Evolutionary conservation across 768 basidiomycete species (phyloP), one percentile per base, ranked within the genome.

Genomic region (Postia placenta): DNA sequence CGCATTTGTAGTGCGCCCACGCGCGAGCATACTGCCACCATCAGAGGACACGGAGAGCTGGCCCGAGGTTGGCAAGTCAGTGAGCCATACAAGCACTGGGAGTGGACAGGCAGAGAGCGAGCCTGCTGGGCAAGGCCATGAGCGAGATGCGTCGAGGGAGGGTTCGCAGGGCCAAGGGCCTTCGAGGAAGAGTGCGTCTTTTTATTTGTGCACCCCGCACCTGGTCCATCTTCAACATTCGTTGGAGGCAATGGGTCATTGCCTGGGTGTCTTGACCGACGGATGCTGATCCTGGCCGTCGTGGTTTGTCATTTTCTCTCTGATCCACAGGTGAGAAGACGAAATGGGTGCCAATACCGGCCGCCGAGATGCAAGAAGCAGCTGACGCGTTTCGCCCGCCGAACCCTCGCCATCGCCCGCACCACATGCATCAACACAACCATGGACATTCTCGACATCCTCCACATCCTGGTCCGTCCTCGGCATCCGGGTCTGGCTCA

Each of bases 331-430:
- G 68, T 54, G 79, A 79, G 62, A 81, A 80, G 65, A 64, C 73
- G 4, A 82, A 81, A 65, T 82, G 81, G 81, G 71, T 75, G 0
- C 69, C 72, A n/a, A 78, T 82, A 37, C 79, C 80, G 2, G 66
- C 76, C 0, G 66, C 71, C 45, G 80, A 82, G 55, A 67, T 81
- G 14, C 76, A 76, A 56, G 78, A 76, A 5, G 71, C 78, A 14
- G 71, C 74, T 11, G 77, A 80, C 52, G 70, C 72, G 5, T 55
- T 56, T 2, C 62, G 61, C 12, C 36, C 54, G 5, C 49, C 54
- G 5, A 58, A 57, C 2, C 43, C 57, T 23, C 58, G 54, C 47
- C 47, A 51, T 38, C 60, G 59, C n/a, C 45, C 20, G 41, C 57
- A 35, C 52, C 64, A 19, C 60, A 59, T 28, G 65, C 65, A 47